Evolutionary conservation across 371 early-diverging fungal species (phyloP).

Genomic region (Neoconidiobolus thromboides): DNA sequence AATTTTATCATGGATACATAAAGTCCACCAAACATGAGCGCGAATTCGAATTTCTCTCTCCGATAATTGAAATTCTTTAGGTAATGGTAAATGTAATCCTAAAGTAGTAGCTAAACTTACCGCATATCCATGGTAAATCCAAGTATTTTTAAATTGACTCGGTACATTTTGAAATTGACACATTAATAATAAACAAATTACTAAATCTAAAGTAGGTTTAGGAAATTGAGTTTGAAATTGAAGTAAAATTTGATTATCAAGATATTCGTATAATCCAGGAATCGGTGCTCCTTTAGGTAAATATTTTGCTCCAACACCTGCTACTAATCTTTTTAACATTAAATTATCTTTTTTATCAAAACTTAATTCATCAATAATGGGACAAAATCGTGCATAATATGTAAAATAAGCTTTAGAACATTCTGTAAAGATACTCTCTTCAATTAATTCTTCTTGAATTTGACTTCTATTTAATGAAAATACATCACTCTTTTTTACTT

Average conservation of each 20-base stretch:
- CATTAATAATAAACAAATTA: not conserved
- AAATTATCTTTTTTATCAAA: not conserved
- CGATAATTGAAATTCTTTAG: not conserved
- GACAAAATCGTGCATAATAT: not conserved
- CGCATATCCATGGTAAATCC: not conserved
- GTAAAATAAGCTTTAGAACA: conserved; percentile 1
- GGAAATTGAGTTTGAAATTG: not conserved
- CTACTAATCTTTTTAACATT: not conserved
- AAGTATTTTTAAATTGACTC: not conserved
- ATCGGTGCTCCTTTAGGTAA: not conserved
- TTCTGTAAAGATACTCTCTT: not conserved
- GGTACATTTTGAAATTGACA: not conserved
- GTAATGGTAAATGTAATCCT: not conserved
- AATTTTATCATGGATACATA: not conserved
- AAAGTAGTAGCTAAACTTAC: not conserved
- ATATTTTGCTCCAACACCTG: not conserved
- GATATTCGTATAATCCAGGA: not conserved
- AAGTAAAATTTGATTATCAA: not conserved
- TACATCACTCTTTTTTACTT: not conserved
- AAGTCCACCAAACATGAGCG: not conserved
- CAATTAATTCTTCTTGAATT: not conserved
- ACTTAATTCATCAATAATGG: not conserved
- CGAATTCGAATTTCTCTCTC: not conserved
- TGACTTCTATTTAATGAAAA: too few species aligned
- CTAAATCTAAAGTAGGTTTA: not conserved